phyloP scores from a whole-genome alignment of 768 basidiomycete genomes.

The Lentinula sp. region DNA sequence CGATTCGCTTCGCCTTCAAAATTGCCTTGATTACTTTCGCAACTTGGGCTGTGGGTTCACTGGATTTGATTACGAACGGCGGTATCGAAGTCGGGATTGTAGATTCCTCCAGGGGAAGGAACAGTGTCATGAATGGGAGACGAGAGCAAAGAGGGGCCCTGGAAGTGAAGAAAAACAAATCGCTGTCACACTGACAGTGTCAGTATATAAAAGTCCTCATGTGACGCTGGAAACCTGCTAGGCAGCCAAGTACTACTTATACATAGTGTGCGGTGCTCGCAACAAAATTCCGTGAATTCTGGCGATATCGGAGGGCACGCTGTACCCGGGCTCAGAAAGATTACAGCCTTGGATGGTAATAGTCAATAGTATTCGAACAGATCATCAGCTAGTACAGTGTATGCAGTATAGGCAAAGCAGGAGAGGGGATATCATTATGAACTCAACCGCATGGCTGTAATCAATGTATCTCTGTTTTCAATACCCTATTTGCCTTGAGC shows the following conservation, averaged over 20 bases:
- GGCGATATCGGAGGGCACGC: background rate
- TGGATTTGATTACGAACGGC: slow-evolving; percentile 46
- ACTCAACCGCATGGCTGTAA: too few relatives aligned
- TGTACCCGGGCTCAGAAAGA: background rate
- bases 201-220: background rate
- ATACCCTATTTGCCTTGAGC: slow-evolving; percentile 75
- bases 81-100: slow-evolving; percentile 44
- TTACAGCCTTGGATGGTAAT: too few relatives aligned
- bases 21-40: slow-evolving; percentile 57
- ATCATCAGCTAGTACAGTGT: background rate
- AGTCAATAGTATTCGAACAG: too few relatives aligned
- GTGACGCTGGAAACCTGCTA: background rate
- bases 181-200: too few relatives aligned
- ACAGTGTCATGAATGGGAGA: slow-evolving; percentile 47
- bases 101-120: slow-evolving; percentile 50
- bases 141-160: background rate
- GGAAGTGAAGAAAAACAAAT: background rate
- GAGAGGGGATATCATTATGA: too few relatives aligned
- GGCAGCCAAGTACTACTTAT: background rate
- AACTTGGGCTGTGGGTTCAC: slow-evolving; percentile 40
- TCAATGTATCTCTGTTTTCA: slow-evolving; percentile 70
- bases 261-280: background rate
- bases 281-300: background rate
- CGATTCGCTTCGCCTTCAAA: slow-evolving; percentile 73
- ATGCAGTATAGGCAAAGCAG: background rate